Evolutionary conservation across 2,329 filamentous ascomycete genomes (phyloP), one percentile per base, ranked within the genome.

Genomic region (Didymella arachidicola): DNA sequence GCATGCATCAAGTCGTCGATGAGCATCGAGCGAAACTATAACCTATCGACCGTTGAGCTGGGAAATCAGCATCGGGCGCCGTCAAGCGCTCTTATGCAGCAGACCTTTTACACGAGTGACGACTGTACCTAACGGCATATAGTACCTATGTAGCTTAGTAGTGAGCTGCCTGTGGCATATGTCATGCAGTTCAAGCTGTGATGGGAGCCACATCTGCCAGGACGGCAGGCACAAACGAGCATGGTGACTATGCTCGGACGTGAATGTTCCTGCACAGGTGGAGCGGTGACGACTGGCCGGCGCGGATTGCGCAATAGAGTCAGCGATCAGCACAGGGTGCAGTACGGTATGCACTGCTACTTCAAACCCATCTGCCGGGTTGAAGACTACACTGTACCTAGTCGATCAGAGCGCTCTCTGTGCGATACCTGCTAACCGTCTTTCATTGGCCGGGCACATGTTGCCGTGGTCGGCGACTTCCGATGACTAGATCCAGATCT

Each of bases 121-220:
- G 34, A 25, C 32, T 47, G 51, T 47, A 39, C 42, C 42, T 46
- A 42, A 29, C 51, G n/a, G 51, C 51, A 41, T 39, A 26, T 46
- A 16, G 2, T 12, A 47, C 25, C 25, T 19, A 30, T 41, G 16
- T 7, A 19, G 1, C 6, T 4, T 41, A 2, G 26, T 18, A 22
- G 18, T n/a, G n/a, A 53, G 25, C 8, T 29, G n/a, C 41, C 2
- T 16, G 4, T 11, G 14, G 11, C 22, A 18, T 25, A n/a, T 39
- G 19, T 3, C n/a, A 25, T 41, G 26, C 34, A 53, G 7, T 26
- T 41, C 10, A 22, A 46, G 18, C 32, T 25, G 2, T 7, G 7
- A 19, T 14, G 10, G 7, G 8, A 26, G 11, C 14, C 2, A 18
- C 3, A 22, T 8, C 19, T 10, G 25, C 7, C 6, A 38, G 16